Conservation (phyloP, 2,329 filamentous ascomycete species). For the Botrytis medusae region DNA sequence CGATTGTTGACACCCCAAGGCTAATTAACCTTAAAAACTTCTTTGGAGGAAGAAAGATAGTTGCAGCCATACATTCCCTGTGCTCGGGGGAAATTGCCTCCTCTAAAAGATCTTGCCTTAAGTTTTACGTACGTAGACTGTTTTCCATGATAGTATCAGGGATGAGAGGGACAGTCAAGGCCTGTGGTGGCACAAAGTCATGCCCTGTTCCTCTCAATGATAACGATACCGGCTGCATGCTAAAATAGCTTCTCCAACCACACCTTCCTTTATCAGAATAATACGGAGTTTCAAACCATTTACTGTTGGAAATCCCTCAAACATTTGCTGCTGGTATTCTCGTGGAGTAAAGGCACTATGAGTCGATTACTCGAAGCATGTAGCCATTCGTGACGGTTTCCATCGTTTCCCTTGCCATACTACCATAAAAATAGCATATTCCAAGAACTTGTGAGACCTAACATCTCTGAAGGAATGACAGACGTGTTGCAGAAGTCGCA, state of each 20-base stretch:
- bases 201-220: not conserved
- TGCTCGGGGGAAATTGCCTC: not conserved
- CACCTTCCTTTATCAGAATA: not conserved
- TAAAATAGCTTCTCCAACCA: constrained; percentile 6
- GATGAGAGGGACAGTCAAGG: not conserved
- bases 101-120: not conserved
- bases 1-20: not conserved
- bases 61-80: not conserved
- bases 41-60: not conserved
- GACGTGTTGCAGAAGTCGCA: too few species aligned
- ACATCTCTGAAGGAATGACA: not conserved
- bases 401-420: not conserved
- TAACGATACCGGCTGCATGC: not conserved
- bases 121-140: not conserved
- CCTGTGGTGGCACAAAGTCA: not conserved
- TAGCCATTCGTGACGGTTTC: not conserved
- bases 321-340: not conserved
- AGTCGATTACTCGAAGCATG: not conserved
- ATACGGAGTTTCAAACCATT: not conserved
- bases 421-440: not conserved
- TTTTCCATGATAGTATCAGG: not conserved
- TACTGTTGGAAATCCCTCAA: not conserved
- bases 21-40: not conserved
- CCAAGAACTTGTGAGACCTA: not conserved
- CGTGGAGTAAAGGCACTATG: not conserved